Percentiles rank a stretch among this genome's conserved stretches.
phyloP scores from a whole-genome alignment of 2,329 filamentous ascomycete genomes.

The Nothopassalora personata region DNA sequence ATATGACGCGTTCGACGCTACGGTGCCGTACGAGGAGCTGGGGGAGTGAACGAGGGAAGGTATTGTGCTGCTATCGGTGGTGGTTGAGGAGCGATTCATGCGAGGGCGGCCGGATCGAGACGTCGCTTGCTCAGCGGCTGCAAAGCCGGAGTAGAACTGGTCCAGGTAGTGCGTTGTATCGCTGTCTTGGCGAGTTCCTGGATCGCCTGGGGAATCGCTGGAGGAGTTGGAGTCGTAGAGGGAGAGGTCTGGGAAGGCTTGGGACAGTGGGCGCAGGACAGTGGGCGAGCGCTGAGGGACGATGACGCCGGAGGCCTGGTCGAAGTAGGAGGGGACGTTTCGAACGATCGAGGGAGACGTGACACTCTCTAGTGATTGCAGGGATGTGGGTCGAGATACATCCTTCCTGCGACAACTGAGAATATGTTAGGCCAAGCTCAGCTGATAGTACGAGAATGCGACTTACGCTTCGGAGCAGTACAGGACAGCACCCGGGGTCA shows the following conservation, averaged over 20 bases:
- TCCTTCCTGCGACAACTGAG: constrained; percentile 46
- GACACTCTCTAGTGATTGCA: constrained; percentile 16
- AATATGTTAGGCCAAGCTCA: constrained; percentile 4
- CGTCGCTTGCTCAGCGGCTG: constrained; percentile 22
- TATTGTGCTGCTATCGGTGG: constrained; percentile 29
- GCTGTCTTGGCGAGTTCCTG: constrained; percentile 26
- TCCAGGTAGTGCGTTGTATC: constrained; percentile 41
- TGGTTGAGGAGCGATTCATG: constrained; percentile 19
- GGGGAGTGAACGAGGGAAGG: constrained; percentile 46
- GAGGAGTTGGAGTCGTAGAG: constrained; percentile 20
- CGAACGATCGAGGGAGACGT: constrained; percentile 26
- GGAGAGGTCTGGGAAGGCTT: constrained; percentile 40
- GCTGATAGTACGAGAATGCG: neutral
- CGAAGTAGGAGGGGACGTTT: constrained; percentile 21
- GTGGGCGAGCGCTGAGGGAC: constrained; percentile 45
- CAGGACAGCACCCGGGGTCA: constrained; percentile 55
- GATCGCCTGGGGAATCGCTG: constrained; percentile 11
- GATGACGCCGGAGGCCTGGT: constrained; percentile 36
- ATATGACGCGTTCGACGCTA: constrained; percentile 38
- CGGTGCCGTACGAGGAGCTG: constrained; percentile 40
- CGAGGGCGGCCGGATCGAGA: constrained; percentile 5
- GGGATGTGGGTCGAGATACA: constrained; percentile 18
- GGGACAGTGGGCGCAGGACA: constrained; percentile 32
- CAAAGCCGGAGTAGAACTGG: constrained; percentile 34
- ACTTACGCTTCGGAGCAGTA: constrained; percentile 62